A percentile compares a stretch with the other conserved stretches of the same genome.
phyloP scores from a whole-genome alignment of 2,329 filamentous ascomycete genomes.

The Penicillium olsonii region DNA sequence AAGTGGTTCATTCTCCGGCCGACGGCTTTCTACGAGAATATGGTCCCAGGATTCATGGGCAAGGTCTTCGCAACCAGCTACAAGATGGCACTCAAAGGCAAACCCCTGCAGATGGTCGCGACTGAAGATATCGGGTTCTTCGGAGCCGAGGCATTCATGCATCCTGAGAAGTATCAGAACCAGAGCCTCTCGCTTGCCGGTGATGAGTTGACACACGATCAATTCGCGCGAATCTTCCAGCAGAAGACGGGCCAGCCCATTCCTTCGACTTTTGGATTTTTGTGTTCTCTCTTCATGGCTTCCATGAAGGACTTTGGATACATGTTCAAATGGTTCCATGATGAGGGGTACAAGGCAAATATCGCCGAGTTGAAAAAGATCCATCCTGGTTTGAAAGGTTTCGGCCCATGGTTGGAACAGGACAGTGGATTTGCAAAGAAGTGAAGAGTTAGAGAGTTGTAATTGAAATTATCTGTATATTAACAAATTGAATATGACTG shows the following conservation, averaged over 20 bases:
- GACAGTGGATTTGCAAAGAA: slow-evolving; percentile 38
- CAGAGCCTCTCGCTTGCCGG: slow-evolving; percentile 53
- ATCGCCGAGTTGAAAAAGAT: slow-evolving; percentile 44
- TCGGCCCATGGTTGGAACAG: slow-evolving; percentile 51
- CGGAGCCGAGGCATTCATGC: slow-evolving; percentile 51
- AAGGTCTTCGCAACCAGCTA: slow-evolving; percentile 50
- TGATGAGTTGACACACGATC: slow-evolving; percentile 51
- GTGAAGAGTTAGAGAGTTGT: background rate
- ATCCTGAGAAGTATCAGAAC: slow-evolving; percentile 47
- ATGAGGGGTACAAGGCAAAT: slow-evolving; percentile 51
- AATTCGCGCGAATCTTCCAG: background rate
- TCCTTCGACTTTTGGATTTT: slow-evolving; percentile 42
- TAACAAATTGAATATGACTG: too few relatives aligned
- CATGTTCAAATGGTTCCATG: slow-evolving; percentile 55
- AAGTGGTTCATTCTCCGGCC: slow-evolving; percentile 64
- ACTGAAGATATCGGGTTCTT: slow-evolving; percentile 55
- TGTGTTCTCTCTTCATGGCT: slow-evolving; percentile 46
- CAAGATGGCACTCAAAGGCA: slow-evolving; percentile 44
- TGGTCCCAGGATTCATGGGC: slow-evolving; percentile 49
- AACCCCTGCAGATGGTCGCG: slow-evolving; percentile 45
- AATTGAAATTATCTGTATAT: too few relatives aligned
- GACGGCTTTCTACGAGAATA: slow-evolving; percentile 63
- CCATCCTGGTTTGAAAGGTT: slow-evolving; percentile 50
- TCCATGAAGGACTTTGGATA: slow-evolving; percentile 46
- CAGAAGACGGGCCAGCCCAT: slow-evolving; percentile 39